Evolutionary conservation across 164 flowering plant genomes (phyloP), one percentile per base, ranked within the genome.

Genomic region (Akebia trifoliata): DNA sequence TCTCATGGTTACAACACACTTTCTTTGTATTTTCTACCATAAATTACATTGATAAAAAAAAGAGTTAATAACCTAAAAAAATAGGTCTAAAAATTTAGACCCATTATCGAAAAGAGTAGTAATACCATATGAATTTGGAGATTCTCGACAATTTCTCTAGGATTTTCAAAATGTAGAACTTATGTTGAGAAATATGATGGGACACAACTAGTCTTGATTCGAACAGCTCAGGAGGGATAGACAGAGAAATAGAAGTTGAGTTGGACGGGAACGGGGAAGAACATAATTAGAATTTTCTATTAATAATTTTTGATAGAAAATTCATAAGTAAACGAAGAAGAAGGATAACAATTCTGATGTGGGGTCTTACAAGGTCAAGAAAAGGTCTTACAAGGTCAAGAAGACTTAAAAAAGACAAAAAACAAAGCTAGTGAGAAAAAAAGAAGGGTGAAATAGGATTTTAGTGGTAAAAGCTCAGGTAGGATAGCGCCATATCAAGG

Each of bases 371-470:
- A 79, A 85, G 88, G 83, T 78, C 88, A 82, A 86, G 87, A 83
- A 83, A 80, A 79, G 85, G 89, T 73, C 89, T 86, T 83, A 83
- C 93, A 86, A 83, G 89, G 93, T 83, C 89, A 86, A 86, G 89
- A 86, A 83, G 60, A 71, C 37, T 32, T n/a, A n/a, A n/a, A n/a
- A n/a, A n/a, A n/a, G n/a, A n/a, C n/a, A n/a, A n/a, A n/a, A n/a
- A n/a, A n/a, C n/a, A n/a, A n/a, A n/a, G n/a, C n/a, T 25, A 36
- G 8, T 22, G 43, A 2, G 10, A 9, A 24, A 31, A 24, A 6
- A 7, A n/a, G 17, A 4, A 14, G 17, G 12, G 17, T 17, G 60
- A 12, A 36, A 12, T 14, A 36, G 34, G 29, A 43, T n/a, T n/a
- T n/a, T n/a, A n/a, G n/a, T n/a, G n/a, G n/a, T 17, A 65, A 12